Evolutionary conservation across 1,284 basidiomycete species (phyloP).

Genomic region (Fomitopsis schrenkii): DNA sequence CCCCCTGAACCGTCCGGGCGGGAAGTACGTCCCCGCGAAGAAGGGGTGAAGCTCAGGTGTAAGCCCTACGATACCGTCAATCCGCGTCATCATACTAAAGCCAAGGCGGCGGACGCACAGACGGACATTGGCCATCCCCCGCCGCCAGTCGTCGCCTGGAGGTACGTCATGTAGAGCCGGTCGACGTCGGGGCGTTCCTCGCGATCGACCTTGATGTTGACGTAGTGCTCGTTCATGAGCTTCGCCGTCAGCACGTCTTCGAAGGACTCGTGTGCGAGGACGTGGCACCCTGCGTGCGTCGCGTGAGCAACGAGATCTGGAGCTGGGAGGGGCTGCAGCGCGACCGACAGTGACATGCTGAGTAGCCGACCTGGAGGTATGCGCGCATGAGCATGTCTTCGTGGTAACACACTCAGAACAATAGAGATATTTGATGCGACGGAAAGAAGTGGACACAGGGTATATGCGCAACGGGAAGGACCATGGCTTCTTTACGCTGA

Average conservation of each 20-base stretch:
- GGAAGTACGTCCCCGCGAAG: constrained; percentile 43
- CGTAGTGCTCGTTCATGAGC: constrained; percentile 39
- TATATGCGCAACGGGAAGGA: too few relatives aligned
- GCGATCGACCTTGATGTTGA: constrained; percentile 43
- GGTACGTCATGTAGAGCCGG: constrained; percentile 41
- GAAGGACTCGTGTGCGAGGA: constrained; percentile 36
- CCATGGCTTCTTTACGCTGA: too few relatives aligned
- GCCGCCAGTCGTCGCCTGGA: constrained; percentile 37
- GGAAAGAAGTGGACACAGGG: neutral
- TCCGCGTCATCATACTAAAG: neutral
- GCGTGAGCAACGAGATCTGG: neutral
- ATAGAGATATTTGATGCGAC: neutral
- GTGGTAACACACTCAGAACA: too few relatives aligned
- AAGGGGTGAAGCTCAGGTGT: constrained; percentile 40
- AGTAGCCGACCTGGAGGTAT: constrained; percentile 34
- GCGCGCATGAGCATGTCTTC: neutral
- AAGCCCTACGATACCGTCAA: constrained; percentile 20
- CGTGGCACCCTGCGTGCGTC: constrained; percentile 24
- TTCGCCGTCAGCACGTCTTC: constrained; percentile 36
- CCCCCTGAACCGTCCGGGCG: constrained; percentile 22
- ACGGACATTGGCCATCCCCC: constrained; percentile 45
- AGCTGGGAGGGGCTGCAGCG: constrained; percentile 1
- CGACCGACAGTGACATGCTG: constrained; percentile 30
- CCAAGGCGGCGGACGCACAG: constrained; percentile 14
- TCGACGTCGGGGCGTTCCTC: constrained; percentile 45